Conservation (phyloP, 1,139 yeast species). For the Kurtzmaniella quercitrusa region DNA sequence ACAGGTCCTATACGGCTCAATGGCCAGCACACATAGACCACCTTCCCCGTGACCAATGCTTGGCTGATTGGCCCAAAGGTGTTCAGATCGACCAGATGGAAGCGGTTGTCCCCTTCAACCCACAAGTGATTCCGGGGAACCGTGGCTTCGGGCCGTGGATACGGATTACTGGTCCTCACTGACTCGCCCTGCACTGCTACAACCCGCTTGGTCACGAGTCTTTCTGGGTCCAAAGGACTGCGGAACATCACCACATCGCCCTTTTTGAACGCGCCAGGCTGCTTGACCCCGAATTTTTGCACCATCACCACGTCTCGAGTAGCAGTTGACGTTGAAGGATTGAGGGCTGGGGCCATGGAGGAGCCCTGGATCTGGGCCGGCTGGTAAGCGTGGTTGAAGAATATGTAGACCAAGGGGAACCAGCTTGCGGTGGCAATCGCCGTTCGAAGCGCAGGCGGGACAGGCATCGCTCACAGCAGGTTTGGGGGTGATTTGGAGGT, state of each 20-base stretch:
- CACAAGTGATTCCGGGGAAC: constrained; percentile 82
- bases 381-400: constrained; percentile 68
- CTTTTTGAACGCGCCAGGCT: constrained; percentile 40
- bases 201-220: constrained; percentile 70
- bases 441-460: constrained; percentile 13
- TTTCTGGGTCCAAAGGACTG: constrained; percentile 76
- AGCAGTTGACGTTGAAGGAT: constrained; percentile 53
- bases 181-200: constrained; percentile 71
- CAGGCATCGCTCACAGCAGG: too few relatives aligned
- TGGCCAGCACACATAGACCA: constrained; percentile 65
- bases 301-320: constrained; percentile 66
- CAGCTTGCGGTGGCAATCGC: constrained; percentile 44
- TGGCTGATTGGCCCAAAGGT: constrained; percentile 80
- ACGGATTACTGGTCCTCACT: constrained; percentile 53
- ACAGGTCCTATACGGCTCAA: constrained; percentile 44
- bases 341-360: constrained; percentile 88
- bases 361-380: constrained; percentile 76
- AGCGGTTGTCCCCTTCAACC: constrained; percentile 91
- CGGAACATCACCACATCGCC: constrained; percentile 77
- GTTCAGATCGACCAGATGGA: constrained; percentile 81
- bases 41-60: constrained; percentile 75
- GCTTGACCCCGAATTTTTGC: constrained; percentile 57
- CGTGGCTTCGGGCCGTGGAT: constrained; percentile 56
- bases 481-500: too few relatives aligned
- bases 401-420: constrained; percentile 74